Evolutionary conservation across 1,284 basidiomycete genomes (phyloP).

Genomic region (Mycena citricolor): DNA sequence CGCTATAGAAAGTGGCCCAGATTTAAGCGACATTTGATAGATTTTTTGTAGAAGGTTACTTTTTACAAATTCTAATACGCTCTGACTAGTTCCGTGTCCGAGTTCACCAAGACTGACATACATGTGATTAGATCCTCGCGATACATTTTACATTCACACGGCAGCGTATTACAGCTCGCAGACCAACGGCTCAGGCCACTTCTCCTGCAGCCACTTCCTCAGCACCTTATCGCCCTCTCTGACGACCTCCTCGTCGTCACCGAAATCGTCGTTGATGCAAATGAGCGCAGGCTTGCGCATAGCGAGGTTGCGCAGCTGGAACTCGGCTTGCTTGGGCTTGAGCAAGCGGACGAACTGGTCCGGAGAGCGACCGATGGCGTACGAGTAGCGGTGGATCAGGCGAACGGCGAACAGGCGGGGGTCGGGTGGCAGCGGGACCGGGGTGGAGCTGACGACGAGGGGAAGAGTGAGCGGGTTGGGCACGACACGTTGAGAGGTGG

Average conservation of each 20-base stretch:
- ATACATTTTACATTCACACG: too few species aligned
- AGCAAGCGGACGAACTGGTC: slow-evolving; percentile 17
- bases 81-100: too few species aligned
- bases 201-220: slow-evolving; percentile 3
- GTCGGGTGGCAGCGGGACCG: slow-evolving; percentile 16
- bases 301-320: background rate
- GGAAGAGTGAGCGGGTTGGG: slow-evolving; percentile 19
- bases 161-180: slow-evolving; percentile 19
- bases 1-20: too few species aligned
- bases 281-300: slow-evolving; percentile 13
- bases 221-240: slow-evolving; percentile 5
- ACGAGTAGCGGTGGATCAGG: slow-evolving; percentile 21
- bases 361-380: slow-evolving; percentile 21
- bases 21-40: too few species aligned
- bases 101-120: too few species aligned
- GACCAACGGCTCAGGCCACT: slow-evolving; percentile 16
- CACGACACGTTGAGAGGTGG: background rate
- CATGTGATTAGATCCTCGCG: too few species aligned
- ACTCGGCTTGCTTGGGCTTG: background rate
- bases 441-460: slow-evolving; percentile 4
- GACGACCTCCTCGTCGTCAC: background rate
- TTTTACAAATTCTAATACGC: too few species aligned
- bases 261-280: slow-evolving; percentile 23
- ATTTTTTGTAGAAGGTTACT: too few species aligned
- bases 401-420: slow-evolving; percentile 21